Evolutionary conservation across 2,329 filamentous ascomycete species (phyloP).

Genomic region (Arthrobotrys iridis): DNA sequence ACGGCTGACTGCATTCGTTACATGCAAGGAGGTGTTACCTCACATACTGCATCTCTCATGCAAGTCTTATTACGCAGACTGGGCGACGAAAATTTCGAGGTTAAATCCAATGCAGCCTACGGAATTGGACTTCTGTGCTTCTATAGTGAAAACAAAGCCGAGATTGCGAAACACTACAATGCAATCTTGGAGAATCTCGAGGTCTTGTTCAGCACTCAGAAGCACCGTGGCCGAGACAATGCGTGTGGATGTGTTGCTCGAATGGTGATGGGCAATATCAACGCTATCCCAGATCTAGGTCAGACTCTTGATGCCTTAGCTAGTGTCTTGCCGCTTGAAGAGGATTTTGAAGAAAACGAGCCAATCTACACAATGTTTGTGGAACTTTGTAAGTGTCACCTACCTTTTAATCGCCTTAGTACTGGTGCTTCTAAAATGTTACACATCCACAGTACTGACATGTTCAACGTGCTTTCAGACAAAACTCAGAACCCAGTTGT

Average conservation of each 20-base stretch:
- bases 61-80: constrained; percentile 86
- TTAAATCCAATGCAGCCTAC: constrained; percentile 94
- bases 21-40: constrained; percentile 82
- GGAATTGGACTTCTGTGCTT: constrained; percentile 85
- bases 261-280: constrained; percentile 90
- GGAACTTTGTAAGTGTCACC: constrained; percentile 75
- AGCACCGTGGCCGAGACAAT: constrained; percentile 88
- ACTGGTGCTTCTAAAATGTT: constrained; percentile 26
- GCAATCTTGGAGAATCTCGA: constrained; percentile 86
- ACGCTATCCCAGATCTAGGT: constrained; percentile 71
- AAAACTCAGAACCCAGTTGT: constrained; percentile 75
- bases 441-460: constrained; percentile 9
- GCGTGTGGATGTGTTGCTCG: constrained; percentile 88
- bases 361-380: constrained; percentile 91
- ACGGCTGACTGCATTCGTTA: constrained; percentile 89
- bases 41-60: constrained; percentile 79
- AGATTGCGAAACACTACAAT: constrained; percentile 78
- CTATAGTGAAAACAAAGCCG: constrained; percentile 78
- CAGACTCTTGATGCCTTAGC: constrained; percentile 85
- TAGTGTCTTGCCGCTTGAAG: constrained; percentile 82
- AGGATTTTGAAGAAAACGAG: constrained; percentile 96
- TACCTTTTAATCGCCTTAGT: not conserved
- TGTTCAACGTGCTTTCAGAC: constrained; percentile 63
- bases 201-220: constrained; percentile 76
- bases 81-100: constrained; percentile 86